Evolutionary conservation across 2,329 filamentous ascomycete species (phyloP), one percentile per base, ranked within the genome.

Genomic region (Scopulariopsis brevicaulis): DNA sequence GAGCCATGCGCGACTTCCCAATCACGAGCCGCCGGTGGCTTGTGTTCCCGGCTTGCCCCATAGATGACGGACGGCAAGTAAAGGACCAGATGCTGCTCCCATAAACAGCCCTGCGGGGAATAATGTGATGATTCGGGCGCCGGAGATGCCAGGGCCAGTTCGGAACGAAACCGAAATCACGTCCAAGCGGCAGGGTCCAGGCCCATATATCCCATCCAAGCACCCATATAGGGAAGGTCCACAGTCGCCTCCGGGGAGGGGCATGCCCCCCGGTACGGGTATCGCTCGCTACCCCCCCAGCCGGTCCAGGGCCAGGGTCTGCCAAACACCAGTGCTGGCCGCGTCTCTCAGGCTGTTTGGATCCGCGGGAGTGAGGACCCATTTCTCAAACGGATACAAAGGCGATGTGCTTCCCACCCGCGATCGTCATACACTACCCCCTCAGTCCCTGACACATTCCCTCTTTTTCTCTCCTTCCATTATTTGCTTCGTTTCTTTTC

Each of bases 381-480:
- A 37, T 37, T 53, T 54, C 55, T 57, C 56, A 58, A 54, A 58
- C 56, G 56, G 43, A 53, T 58, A 58, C 56, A 58, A 40, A 53
- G 40, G 22, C 35, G 22, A 46, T 40, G 51, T 34, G n/a, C 25
- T 32, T 50, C 56, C 56, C 54, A 50, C 54, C 40, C n/a, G 46
- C 14, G 46, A 50, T 50, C 46, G 20, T 50, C 46, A n/a, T 50
- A 50, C 46, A 50, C 20, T n/a, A 14, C 40, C 15, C 40, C 40
- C 40, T 46, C 40, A 46, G 40, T 46, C 40, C 15, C 40, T 46
- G 15, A 46, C 40, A 46, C 40, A 46, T 46, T 61, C 61, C 58
- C 56, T 56, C 58, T 61, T 55, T 58, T 50, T 55, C 54, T 61
- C 59, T 58, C 56, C 18, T 53, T 59, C 58, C 60, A 59, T 64